phyloP scores from a whole-genome alignment of 306 rosid species.

The Arachis stenosperma region DNA sequence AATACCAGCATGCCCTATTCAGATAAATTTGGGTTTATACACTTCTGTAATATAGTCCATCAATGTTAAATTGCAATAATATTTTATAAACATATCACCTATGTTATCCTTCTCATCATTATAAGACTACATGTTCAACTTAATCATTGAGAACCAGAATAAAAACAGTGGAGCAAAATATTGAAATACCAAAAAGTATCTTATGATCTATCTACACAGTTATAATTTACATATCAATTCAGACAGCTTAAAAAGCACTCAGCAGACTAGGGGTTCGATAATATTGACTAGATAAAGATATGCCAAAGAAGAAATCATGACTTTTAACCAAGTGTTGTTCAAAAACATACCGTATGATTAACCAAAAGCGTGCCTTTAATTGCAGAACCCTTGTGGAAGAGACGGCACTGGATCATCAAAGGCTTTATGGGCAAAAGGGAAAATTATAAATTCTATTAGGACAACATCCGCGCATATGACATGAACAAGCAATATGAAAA shows the following conservation, averaged over 20 bases:
- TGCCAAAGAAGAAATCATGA: neutral
- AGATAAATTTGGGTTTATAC: slow-evolving; percentile 15
- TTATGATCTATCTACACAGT: neutral
- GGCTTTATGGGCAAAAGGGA: slow-evolving; percentile 51
- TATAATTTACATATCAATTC: neutral
- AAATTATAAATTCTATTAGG: slow-evolving; percentile 33
- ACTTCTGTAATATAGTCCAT: slow-evolving; percentile 7
- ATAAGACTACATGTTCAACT: neutral
- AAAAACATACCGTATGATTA: slow-evolving; percentile 60
- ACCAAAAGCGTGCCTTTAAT: slow-evolving; percentile 79
- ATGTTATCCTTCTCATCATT: neutral
- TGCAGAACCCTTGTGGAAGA: slow-evolving; percentile 69
- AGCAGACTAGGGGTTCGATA: slow-evolving; percentile 4
- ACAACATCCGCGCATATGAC: slow-evolving; percentile 19
- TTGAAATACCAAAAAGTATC: neutral
- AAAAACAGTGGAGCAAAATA: neutral
- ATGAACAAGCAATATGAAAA: slow-evolving; percentile 5
- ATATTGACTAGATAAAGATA: neutral
- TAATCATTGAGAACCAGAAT: neutral
- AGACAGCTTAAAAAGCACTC: slow-evolving; percentile 15
- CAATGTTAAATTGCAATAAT: slow-evolving; percentile 12
- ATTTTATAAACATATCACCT: neutral
- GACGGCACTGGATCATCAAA: slow-evolving; percentile 76
- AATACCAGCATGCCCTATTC: slow-evolving; percentile 9
- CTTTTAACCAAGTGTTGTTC: neutral